Evolutionary conservation across 495 filamentous ascomycete species (phyloP).

Genomic region (Aspergillus bertholletiae): DNA sequence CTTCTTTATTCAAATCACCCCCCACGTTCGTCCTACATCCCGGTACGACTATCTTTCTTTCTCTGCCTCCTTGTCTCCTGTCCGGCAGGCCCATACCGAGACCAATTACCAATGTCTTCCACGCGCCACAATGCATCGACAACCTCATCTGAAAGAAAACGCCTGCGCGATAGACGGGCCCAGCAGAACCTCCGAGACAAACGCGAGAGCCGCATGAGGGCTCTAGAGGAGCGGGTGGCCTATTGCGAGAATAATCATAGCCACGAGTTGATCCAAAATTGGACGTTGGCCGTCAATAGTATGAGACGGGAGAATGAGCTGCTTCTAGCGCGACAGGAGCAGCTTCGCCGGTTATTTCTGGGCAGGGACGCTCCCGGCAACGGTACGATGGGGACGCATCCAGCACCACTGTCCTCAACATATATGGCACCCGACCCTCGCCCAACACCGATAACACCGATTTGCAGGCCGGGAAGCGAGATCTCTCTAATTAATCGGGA

Average conservation of each 20-base stretch:
- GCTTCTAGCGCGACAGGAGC: conserved; percentile 4
- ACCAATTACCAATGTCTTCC: background rate
- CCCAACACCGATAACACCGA: background rate
- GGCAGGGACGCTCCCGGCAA: background rate
- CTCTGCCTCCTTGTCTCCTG: background rate
- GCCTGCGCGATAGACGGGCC: conserved; percentile 9
- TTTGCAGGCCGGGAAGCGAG: no score
- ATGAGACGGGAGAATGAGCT: conserved; percentile 6
- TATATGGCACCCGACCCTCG: background rate
- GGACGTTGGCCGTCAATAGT: background rate
- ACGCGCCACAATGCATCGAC: conserved; percentile 1
- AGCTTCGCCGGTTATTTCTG: background rate
- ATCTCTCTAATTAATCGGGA: no score
- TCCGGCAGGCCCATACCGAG: background rate
- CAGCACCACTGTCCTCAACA: background rate
- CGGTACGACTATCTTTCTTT: no score
- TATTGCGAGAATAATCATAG: conserved; percentile 11
- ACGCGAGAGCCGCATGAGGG: conserved; percentile 6
- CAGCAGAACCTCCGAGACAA: conserved; percentile 12
- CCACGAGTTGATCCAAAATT: background rate
- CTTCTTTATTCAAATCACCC: no score
- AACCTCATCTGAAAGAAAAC: conserved; percentile 12
- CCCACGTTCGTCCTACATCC: no score
- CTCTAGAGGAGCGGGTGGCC: conserved; percentile 9
- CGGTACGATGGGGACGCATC: background rate